Base-by-base conservation (phyloP, 179 eudicot species). In the Kewa caespitosa region DNA sequence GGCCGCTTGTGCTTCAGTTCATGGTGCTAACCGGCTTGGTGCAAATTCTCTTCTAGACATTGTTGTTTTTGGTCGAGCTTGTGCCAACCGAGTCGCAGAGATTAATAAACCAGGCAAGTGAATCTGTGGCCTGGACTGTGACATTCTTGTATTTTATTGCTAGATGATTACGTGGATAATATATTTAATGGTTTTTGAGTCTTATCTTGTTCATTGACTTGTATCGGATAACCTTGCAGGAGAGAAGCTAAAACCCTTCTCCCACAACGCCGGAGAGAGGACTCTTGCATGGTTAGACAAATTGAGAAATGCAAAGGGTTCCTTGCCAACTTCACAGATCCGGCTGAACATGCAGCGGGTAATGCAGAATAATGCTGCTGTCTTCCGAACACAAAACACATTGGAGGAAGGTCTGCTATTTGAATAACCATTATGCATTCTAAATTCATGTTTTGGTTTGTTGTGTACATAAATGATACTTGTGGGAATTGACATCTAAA, bases 1-100 rank as follows among this genome's bases (percentile, higher is more conserved):
- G 86, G 96, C 98, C 80, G 96, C 99, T 43, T 96, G 99, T 89
- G 99, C 99, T 54, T 93, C 99, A 64, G 99, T 94, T 83, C 99
- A 96, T 77, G 99, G 99, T 65, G 98, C 99, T 74, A 96, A 96
- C 86, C 83, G 99, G 38, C 99, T 96, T 79, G 99, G 98, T 73
- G 99, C 98, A 33, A 96, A 96, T 79, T 93, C 97, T 72, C 98
- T 96, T 85, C 98, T 93, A 72, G 99, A 96, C 78, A 96, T 96
- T 93, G 99, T 96, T 84, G 99, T 96, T 70, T 96, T 96, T 75
- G 99, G 99, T 34, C 90, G 99, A 72, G 99, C 99, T 76, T 96
- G 98, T 82, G 98, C 98, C 32, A 93, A 96, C 76, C 85, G 99
- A 82, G 96, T 96, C 73, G 93, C 99, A 12, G 98, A 96, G 90